phyloP scores from a whole-genome alignment of 2,329 filamentous ascomycete species.

The Amauroascus niger region DNA sequence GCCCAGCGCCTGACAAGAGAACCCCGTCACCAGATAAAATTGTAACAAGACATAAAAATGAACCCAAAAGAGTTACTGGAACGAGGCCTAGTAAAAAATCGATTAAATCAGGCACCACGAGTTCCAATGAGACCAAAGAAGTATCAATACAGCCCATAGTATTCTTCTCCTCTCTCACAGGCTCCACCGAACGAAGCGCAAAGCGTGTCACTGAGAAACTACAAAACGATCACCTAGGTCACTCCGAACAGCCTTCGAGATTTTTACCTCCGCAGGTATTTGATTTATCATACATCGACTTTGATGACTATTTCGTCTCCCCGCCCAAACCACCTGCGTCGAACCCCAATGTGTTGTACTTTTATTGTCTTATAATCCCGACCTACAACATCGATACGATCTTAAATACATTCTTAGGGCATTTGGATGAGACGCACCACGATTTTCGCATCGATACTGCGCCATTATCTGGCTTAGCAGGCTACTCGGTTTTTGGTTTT shows the following conservation, averaged over 20 bases:
- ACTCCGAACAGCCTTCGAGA: constrained; percentile 17
- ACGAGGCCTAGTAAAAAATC: constrained; percentile 11
- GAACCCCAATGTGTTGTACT: constrained; percentile 46
- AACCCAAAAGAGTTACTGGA: constrained; percentile 16
- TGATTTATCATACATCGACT: constrained; percentile 77
- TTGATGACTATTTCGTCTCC: constrained; percentile 83
- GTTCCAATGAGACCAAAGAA: background rate
- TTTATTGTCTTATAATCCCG: constrained; percentile 78
- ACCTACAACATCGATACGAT: constrained; percentile 95
- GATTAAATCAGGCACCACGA: background rate
- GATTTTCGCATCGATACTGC: constrained; percentile 94
- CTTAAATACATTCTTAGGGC: constrained; percentile 75
- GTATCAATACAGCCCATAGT: constrained; percentile 54
- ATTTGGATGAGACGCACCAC: constrained; percentile 84
- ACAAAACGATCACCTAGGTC: constrained; percentile 31
- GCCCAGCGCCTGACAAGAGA: background rate
- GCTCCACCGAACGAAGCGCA: constrained; percentile 66
- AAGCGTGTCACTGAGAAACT: constrained; percentile 52
- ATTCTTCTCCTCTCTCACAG: constrained; percentile 85
- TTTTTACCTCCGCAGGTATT: constrained; percentile 54
- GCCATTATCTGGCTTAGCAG: constrained; percentile 63
- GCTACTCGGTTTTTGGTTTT: constrained; percentile 90
- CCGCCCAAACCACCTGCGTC: constrained; percentile 53
- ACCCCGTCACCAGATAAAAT: constrained; percentile 5
- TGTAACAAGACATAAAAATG: background rate